Conservation (phyloP, 2,329 filamentous ascomycete genomes). For the Aphanoascus verrucosus region DNA sequence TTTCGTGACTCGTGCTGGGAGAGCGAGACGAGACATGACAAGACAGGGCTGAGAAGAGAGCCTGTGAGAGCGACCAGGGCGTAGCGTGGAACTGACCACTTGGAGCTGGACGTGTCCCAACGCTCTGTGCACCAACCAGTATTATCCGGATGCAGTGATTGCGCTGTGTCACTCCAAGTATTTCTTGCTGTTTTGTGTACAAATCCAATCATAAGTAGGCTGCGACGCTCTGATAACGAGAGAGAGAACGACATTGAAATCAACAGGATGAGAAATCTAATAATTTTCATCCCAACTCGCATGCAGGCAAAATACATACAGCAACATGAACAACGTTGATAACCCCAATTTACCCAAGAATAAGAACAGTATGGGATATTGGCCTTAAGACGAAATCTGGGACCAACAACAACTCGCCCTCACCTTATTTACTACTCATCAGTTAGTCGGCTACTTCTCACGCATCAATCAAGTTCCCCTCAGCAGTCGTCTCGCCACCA, state of each 20-base stretch:
- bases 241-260: too few species aligned
- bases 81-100: background rate
- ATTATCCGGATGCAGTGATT: too few species aligned
- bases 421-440: background rate
- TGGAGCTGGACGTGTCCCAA: background rate
- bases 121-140: too few species aligned
- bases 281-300: too few species aligned
- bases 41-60: background rate
- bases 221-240: too few species aligned
- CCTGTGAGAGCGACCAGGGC: background rate
- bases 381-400: background rate
- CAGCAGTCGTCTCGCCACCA: conserved; percentile 23
- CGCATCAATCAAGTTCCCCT: conserved; percentile 34
- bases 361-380: background rate
- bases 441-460: conserved; percentile 16
- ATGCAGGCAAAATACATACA: too few species aligned
- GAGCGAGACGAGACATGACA: background rate
- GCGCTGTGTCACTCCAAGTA: too few species aligned
- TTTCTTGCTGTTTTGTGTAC: too few species aligned
- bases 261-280: too few species aligned
- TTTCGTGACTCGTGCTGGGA: background rate
- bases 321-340: background rate
- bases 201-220: too few species aligned
- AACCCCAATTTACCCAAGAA: conserved; percentile 1
- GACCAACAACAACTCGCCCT: background rate